phyloP scores from a whole-genome alignment of 2,329 filamentous ascomycete species.

The Lasiodiplodia citricola region DNA sequence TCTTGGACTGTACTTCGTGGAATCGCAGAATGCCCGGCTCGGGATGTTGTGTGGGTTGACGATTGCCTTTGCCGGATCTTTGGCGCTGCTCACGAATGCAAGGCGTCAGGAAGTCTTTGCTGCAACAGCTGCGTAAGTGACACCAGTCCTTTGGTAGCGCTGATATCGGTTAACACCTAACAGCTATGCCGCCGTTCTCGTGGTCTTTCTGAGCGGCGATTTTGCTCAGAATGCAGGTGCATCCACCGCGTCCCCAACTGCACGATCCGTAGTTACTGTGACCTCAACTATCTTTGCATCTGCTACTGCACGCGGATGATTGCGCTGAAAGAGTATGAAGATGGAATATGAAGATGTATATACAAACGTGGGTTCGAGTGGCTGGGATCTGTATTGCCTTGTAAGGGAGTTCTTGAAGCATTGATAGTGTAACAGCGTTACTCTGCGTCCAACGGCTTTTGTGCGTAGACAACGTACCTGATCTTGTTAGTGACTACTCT shows the following conservation, averaged over 20 bases:
- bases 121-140: constrained; percentile 29
- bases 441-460: not conserved
- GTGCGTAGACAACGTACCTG: not conserved
- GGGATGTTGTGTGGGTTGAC: constrained; percentile 29
- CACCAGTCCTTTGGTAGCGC: not conserved
- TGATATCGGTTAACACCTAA: not conserved
- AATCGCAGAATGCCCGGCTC: constrained; percentile 25
- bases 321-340: too few relatives aligned
- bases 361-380: too few relatives aligned
- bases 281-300: not conserved
- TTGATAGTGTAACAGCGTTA: not conserved
- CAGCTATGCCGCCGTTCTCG: constrained; percentile 31
- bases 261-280: not conserved
- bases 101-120: constrained; percentile 29
- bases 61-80: constrained; percentile 25
- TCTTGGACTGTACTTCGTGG: constrained; percentile 30
- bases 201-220: constrained; percentile 31
- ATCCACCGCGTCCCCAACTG: not conserved
- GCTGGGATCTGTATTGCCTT: too few relatives aligned
- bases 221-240: constrained; percentile 23
- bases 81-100: constrained; percentile 27
- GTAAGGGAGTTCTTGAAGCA: not conserved
- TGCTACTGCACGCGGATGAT: not conserved
- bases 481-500: not conserved
- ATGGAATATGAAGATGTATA: too few relatives aligned